These are phyloP conservation scores for Singerocomus inundabilis DNA, from an alignment of 1,284 basidiomycete species.

Conservation along the genomic window DNA sequence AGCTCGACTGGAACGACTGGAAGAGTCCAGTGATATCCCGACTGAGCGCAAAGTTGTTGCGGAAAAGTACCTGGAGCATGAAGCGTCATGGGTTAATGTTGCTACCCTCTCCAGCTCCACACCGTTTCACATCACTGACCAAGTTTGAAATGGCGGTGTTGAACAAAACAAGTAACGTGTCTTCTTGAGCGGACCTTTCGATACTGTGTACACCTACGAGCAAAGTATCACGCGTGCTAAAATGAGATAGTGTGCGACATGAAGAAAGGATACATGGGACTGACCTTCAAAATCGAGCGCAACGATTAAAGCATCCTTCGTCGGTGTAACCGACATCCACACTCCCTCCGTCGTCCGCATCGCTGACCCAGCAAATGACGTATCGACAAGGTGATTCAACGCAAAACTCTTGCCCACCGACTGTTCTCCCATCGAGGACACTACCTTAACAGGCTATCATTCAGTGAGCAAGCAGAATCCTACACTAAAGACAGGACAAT, in stretches of 20 bases:
- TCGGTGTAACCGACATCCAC: constrained; percentile 68
- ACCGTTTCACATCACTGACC: background rate
- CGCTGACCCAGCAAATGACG: constrained; percentile 64
- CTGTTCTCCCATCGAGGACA: constrained; percentile 69
- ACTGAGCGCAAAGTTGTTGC: constrained; percentile 62
- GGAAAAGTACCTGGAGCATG: constrained; percentile 50
- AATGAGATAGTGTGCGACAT: background rate
- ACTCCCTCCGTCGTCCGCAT: constrained; percentile 67
- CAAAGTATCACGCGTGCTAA: background rate
- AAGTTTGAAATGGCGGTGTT: constrained; percentile 66
- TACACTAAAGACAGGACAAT: fast-evolving
- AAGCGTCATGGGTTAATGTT: background rate
- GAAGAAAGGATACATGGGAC: background rate
- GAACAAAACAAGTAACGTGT: constrained; percentile 60
- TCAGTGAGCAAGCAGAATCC: background rate
- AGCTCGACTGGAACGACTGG: constrained; percentile 63
- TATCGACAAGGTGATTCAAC: constrained; percentile 61
- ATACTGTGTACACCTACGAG: constrained; percentile 58
- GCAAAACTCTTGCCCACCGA: constrained; percentile 64
- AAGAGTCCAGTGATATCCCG: constrained; percentile 60
- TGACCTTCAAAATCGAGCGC: constrained; percentile 64
- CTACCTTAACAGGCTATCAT: constrained; percentile 55
- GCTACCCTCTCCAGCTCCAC: too few species aligned
- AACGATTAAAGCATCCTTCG: constrained; percentile 51
- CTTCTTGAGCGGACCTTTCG: constrained; percentile 62